Evolutionary conservation across 768 basidiomycete species (phyloP), one percentile per base, ranked within the genome.

Genomic region (Podaxis rugospora): DNA sequence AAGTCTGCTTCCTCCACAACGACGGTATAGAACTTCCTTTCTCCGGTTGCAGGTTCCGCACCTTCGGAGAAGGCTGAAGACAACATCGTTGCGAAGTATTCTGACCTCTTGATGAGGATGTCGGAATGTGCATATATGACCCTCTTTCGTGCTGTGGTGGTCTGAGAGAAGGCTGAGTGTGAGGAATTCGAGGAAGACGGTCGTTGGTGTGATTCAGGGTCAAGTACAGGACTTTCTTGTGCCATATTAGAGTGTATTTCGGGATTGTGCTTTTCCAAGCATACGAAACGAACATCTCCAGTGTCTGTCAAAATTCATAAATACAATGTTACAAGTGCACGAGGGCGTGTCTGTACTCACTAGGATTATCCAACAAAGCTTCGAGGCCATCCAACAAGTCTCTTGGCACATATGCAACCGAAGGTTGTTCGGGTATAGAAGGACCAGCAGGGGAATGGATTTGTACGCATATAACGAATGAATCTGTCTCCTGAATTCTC

Each of bases 1-100:
- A 87, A 92, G 61, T 89, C 88, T 5, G 88, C 88, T 69, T 92
- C 90, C 64, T 91, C 86, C 5, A 92, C 85, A n/a, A 88, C 75
- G 52, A 92, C 72, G 1, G 83, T 87, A 68, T 85, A 82, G 0
- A 85, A 64, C 66, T 87, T 84, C 61, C 86, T 74, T 65, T 85
- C 83, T 23, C 79, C 82, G 1, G 74, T 71, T 7, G 70, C 35
- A 35, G 72, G 50, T 25, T 74, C 66, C 1, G 72, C 51, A 54
- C 74, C 85, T 71, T 91, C 90, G n/a, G 83, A 71, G 66, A 92
- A 93, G 0, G 85, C 78, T 0, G 88, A 89, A 21, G 81, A 74
- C 10, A 92, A 78, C 83, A 92, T 88, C 0, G 87, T 89, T 4
- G 84, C 79, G 65, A 92, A 91, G 67, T 92, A 92, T 63, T 91